Evolutionary conservation across 2,329 filamentous ascomycete genomes (phyloP), one percentile per base, ranked within the genome.

Genomic region (Xenosphaeropsis pyriputrescens): DNA sequence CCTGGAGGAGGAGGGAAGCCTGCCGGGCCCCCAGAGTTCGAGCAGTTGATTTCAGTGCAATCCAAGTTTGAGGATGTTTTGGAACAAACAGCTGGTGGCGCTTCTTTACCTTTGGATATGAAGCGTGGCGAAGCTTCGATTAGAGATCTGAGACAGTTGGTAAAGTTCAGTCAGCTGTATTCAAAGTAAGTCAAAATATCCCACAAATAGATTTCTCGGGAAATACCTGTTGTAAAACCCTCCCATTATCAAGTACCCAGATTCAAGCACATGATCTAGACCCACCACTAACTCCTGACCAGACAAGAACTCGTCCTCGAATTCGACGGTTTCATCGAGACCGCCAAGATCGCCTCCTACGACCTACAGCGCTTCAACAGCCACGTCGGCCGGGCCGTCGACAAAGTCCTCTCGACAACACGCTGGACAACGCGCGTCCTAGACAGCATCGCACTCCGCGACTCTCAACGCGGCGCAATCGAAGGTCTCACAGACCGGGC

Each of bases 341-440:
- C 72, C 0, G 76, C 79, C 2, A 64, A 73, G 3, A 65, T 68
- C 34, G 75, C 79, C 1, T 73, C 79, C 4, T 64, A 68, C 33
- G 75, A 82, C 39, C 65, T 91, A 4, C 76, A 79, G 43, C 70
- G 67, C 41, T 91, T 88, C 66, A 88, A 88, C 58, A 75, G 72
- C 1, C 77, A 80, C 47, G 78, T 88, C 45, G 80, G 80, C 4
- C 68, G 74, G 9, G 76, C 79, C 2, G 75, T 88, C 29, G 83
- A 89, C 50, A 72, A 72, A 29, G 75, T 88, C 36, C 76, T 88
- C 41, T 71, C 68, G 43, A 84, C 81, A 39, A 86, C 85, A 50
- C 71, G 72, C 39, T 86, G 79, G 79, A 88, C 83, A 0, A 68
- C 77, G 35, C 67, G 75, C 13, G 51, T 55, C 22, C 47, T 56